Base-by-base conservation (phyloP, 176 grass and related monocot genomes). In the Phyllostachys edulis region DNA sequence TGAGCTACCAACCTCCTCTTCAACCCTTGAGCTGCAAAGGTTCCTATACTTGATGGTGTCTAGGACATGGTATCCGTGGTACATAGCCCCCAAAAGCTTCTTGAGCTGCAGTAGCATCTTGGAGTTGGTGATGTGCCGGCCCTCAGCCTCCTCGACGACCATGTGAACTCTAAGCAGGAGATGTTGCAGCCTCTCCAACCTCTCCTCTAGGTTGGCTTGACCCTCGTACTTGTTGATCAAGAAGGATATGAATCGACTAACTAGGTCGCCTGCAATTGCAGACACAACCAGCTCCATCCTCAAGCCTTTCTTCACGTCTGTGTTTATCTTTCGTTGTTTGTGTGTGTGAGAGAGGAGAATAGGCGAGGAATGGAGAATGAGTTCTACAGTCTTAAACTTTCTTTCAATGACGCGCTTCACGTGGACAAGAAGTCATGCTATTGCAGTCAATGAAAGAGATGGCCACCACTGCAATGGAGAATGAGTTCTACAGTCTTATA, bases 221-320 rank as follows among this genome's bases (percentile, higher is more conserved):
- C 4, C 21, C 56, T 44, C 11, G n/a, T 54, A 63, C 56, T 44
- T 71, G 29, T 52, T 78, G 12, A 88, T 37, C n/a, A 88, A 4
- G 45, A 78, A 78, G 45, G 86, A 83, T 10, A 88, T 78, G 42
- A 78, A 78, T 24, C 86, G 80, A 61, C 45, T 88, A n/a, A 83
- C 55, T 8, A 88, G 55, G 17, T 88, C 66, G 17, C 66, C 80
- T 72, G 24, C 44, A 65, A 83, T 61, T 16, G 73, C 80, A 54
- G 86, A 83, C 6, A 88, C 80, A 64, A 83, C 6, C n/a, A 55
- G 3, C 29, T 88, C 86, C 86, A 88, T 82, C 37, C 72, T 9
- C 40, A 7, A 61, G 15, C 1, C 3, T 57, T 21, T 44, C 23
- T 41, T 77, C 0, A 2, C 52, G 15, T 21, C 8, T 32, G 1